Evolutionary conservation across 805 yeast genomes (phyloP), one percentile per base, ranked within the genome.

Genomic region (Metschnikowia colocasiae): DNA sequence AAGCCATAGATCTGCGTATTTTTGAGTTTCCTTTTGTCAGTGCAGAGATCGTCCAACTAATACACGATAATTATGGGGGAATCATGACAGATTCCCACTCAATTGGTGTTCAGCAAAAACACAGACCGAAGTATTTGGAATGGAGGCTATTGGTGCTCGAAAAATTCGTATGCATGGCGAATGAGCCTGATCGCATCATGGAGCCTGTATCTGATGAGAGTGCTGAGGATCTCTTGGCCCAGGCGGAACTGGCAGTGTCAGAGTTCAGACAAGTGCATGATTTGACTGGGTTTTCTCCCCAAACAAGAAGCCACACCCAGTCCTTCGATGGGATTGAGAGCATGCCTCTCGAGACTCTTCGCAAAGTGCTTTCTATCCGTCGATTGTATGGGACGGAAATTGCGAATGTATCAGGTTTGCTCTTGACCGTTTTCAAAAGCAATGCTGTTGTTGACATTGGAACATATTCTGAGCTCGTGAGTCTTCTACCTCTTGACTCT

Each of bases 11-110:
- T 37, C n/a, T 40, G 34, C 42, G 47, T 8, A 34, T 50, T n/a
- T 57, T 55, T 41, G 29, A 46, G 7, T 54, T 53, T 23, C 40
- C 45, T 6, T 55, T 58, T 22, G 39, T 48, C 12, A 42, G 45
- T 23, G 43, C 43, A 3, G 49, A 57, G 18, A 39, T 39, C 22
- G 50, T 60, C 2, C 43, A 51, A 26, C 27, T 34, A 7, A 31
- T 52, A 7, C 44, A 27, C 16, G 9, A 19, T 19, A 15, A 36
- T 9, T 46, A 39, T 26, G 52, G 50, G 15, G 38, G 36, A 16
- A 25, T 50, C 4, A 33, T 45, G 7, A 22, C 42, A 1, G 49
- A 43, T 26, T 13, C 29, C 1, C 13, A 12, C 13, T 3, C 31
- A 10, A 46, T 49, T 4, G 15, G 18, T 2, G 39, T 15, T 16